Evolutionary conservation across 768 basidiomycete genomes (phyloP).

Genomic region (Auricularia heimuer): DNA sequence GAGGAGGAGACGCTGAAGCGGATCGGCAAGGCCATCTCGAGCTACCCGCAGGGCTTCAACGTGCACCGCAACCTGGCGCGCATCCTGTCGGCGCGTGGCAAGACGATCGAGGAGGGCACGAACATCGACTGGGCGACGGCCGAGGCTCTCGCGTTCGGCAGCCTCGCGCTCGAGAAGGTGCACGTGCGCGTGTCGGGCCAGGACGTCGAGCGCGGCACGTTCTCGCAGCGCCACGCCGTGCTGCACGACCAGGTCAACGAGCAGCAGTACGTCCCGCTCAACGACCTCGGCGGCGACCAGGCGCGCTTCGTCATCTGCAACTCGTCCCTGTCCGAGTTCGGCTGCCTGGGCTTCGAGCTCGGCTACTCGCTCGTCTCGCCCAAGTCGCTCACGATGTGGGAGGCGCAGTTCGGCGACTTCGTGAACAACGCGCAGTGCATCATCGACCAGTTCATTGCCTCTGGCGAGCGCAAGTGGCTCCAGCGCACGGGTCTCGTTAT

Average conservation of each 20-base stretch:
- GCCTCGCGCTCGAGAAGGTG: slow-evolving; percentile 84
- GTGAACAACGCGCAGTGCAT: slow-evolving; percentile 96
- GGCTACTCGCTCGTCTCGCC: slow-evolving; percentile 98
- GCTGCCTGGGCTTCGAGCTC: slow-evolving; percentile 91
- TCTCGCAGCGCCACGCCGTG: slow-evolving; percentile 96
- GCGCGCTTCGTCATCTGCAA: slow-evolving; percentile 94
- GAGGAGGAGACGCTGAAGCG: slow-evolving; percentile 66
- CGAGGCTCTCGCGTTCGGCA: slow-evolving; percentile 92
- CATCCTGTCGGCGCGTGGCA: slow-evolving; percentile 79
- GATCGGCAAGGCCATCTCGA: slow-evolving; percentile 80
- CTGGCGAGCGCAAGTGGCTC: slow-evolving; percentile 96
- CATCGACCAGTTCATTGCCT: slow-evolving; percentile 97
- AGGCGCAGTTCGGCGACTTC: slow-evolving; percentile 98
- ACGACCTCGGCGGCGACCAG: slow-evolving; percentile 79
- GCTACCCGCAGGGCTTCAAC: slow-evolving; percentile 74
- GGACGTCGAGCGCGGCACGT: slow-evolving; percentile 97
- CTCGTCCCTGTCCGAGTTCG: slow-evolving; percentile 93
- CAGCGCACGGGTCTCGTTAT: slow-evolving; percentile 88
- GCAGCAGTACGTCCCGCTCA: slow-evolving; percentile 79
- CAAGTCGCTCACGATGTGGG: slow-evolving; percentile 89
- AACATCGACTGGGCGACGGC: slow-evolving; percentile 99
- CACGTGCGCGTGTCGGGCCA: slow-evolving; percentile 96
- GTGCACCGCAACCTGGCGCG: slow-evolving; percentile 91
- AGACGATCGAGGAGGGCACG: slow-evolving; percentile 80
- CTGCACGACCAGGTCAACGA: slow-evolving; percentile 94